These are phyloP conservation scores for Wallemia mellicola DNA, from an alignment of 1,284 basidiomycete genomes.

Conservation along the genomic window DNA sequence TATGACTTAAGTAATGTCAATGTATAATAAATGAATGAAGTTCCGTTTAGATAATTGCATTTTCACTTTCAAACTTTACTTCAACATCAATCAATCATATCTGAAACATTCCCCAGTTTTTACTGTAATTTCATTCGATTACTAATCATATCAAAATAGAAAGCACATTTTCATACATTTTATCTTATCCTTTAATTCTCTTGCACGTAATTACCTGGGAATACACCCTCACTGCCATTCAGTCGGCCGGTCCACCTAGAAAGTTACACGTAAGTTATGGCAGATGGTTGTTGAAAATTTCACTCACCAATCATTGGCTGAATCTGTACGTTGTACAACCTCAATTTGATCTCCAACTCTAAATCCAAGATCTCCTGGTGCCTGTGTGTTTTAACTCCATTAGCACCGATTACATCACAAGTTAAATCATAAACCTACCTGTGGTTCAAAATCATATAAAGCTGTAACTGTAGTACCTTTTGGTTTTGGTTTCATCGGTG, in stretches of 20 bases:
- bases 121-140: too few relatives aligned
- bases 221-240: constrained; percentile 61
- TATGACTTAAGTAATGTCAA: too few relatives aligned
- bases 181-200: not conserved
- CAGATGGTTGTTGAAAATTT: too few relatives aligned
- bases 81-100: too few relatives aligned
- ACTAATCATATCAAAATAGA: too few relatives aligned
- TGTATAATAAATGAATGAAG: too few relatives aligned
- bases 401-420: constrained; percentile 2
- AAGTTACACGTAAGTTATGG: too few relatives aligned
- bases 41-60: too few relatives aligned
- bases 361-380: constrained; percentile 80
- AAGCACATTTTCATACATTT: not conserved
- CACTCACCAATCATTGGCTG: constrained; percentile 40
- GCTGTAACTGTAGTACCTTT: constrained; percentile 40
- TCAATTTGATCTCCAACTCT: constrained; percentile 76
- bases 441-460: constrained; percentile 77
- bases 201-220: constrained; percentile 35
- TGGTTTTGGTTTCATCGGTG: constrained; percentile 48
- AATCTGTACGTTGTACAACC: constrained; percentile 54
- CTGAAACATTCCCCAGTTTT: too few relatives aligned
- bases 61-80: too few relatives aligned
- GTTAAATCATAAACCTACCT: constrained; percentile 19
- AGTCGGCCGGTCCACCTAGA: constrained; percentile 88
- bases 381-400: constrained; percentile 24